Base-by-base conservation (phyloP, 2,329 filamentous ascomycete genomes). In the Alternaria ventricosa region DNA sequence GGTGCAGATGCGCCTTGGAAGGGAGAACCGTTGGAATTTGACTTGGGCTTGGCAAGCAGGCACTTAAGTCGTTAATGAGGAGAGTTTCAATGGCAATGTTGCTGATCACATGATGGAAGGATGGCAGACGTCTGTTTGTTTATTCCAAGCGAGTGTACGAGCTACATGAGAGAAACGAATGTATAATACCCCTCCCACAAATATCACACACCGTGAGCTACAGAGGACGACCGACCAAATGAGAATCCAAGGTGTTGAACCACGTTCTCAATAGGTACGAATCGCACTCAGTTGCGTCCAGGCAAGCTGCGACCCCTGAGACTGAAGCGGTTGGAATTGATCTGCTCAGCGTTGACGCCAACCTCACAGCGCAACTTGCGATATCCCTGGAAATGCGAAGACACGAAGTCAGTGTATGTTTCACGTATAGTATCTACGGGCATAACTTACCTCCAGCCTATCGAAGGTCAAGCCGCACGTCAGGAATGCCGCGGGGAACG, bases 1-100 rank as follows among this genome's bases (percentile, higher is more conserved):
- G 64, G 61, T 0, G 33, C 58, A 1, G 58, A 56, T 18, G 64
- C 55, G 13, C 30, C 41, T 7, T 66, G 64, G 64, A 44, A 27
- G 28, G 55, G 64, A 3, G 60, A 62, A 18, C 43, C 60, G 5
- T 55, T 55, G 22, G 46, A 62, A 0, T 55, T 51, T 58, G 36
- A 55, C 11, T n/a, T 55, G 6, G 53, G 33, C 36, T 10, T 41
- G 36, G 36, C 36, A 18, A 41, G 36, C 36, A 41, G 36, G 36
- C 36, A 41, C 36, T 18, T 41, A 18, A 41, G n/a, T 41, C 36
- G 36, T 18, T 41, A 5, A 41, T 41, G 36, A 18, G 36, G n/a
- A 18, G 36, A 41, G 5, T 28, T 5, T 28, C 11, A 12, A 28
- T 12, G 10, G 10, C 11, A 3, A 5, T 28, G 4, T 28, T 5